Conservation (phyloP, 2,329 filamentous ascomycete species). For the Cordyceps tenuipes region DNA sequence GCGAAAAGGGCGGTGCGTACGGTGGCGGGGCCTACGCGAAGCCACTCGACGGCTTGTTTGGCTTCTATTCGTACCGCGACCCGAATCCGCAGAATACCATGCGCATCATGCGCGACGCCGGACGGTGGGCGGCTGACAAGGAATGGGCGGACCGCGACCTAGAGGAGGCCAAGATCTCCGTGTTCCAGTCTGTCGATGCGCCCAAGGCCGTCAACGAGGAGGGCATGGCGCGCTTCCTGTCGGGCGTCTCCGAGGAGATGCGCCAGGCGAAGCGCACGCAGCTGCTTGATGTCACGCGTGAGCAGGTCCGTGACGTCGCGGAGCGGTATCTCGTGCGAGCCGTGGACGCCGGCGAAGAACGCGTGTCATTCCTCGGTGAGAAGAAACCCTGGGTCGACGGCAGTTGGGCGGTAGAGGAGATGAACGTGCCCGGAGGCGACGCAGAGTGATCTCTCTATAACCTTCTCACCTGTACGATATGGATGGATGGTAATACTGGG, state of each 20-base stretch:
- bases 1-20: constrained; percentile 95
- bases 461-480: not conserved
- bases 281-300: constrained; percentile 74
- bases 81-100: constrained; percentile 88
- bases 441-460: constrained; percentile 20
- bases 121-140: constrained; percentile 73
- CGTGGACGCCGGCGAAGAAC: constrained; percentile 50
- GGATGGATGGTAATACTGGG: too few species aligned
- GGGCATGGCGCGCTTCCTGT: constrained; percentile 78
- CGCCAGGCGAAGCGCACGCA: constrained; percentile 74
- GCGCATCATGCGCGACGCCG: constrained; percentile 73
- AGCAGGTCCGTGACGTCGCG: constrained; percentile 73
- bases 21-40: constrained; percentile 82
- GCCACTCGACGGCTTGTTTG: constrained; percentile 75
- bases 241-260: constrained; percentile 82
- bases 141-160: constrained; percentile 77
- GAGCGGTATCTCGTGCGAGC: constrained; percentile 71
- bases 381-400: constrained; percentile 70
- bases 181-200: constrained; percentile 88
- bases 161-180: constrained; percentile 90
- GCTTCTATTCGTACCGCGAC: constrained; percentile 94
- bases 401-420: constrained; percentile 66
- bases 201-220: constrained; percentile 80
- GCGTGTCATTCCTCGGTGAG: constrained; percentile 70
- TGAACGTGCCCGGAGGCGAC: constrained; percentile 49